Percentiles rank a stretch among this genome's conserved stretches.
phyloP scores from a whole-genome alignment of 305 asterid genomes.

The Ilex paraguariensis region DNA sequence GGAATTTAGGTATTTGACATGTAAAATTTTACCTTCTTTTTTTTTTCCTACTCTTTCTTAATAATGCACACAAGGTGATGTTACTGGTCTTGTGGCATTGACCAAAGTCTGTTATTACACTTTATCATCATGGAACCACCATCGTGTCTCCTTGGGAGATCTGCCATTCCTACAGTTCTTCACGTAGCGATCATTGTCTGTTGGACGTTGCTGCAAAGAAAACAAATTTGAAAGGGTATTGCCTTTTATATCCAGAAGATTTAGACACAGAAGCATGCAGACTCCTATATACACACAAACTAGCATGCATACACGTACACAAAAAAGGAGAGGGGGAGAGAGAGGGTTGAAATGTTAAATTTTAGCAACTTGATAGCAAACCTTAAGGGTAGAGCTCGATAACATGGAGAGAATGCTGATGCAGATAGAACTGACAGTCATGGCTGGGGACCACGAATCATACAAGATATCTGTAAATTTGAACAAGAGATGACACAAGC shows the following conservation, averaged over 20 bases:
- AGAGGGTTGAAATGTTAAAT: not conserved
- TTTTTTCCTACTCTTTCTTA: no score
- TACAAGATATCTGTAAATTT: slow-evolving; percentile 67
- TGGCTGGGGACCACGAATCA: slow-evolving; percentile 99
- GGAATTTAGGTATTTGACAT: no score
- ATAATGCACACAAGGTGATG: not conserved
- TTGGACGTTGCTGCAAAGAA: slow-evolving; percentile 80
- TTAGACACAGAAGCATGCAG: not conserved
- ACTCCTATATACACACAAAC: not conserved
- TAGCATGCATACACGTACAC: not conserved
- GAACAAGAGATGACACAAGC: no score
- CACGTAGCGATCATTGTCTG: slow-evolving; percentile 92
- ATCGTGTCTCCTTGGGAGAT: slow-evolving; percentile 97
- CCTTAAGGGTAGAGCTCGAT: slow-evolving; percentile 92
- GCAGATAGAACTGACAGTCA: slow-evolving; percentile 95
- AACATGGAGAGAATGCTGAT: slow-evolving; percentile 97
- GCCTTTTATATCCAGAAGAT: no score
- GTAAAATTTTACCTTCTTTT: no score
- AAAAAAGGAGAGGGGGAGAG: not conserved
- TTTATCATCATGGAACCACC: slow-evolving; percentile 99
- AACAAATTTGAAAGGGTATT: not conserved
- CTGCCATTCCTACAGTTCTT: slow-evolving; percentile 88
- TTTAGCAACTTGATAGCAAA: slow-evolving; percentile 17
- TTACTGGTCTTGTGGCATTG: not conserved
- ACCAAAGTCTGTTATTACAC: slow-evolving; percentile 35